A percentile compares a stretch with the other conserved stretches of the same genome.
Conservation (phyloP, 371 early-diverging fungal species). For the Mucor plumbeus region DNA sequence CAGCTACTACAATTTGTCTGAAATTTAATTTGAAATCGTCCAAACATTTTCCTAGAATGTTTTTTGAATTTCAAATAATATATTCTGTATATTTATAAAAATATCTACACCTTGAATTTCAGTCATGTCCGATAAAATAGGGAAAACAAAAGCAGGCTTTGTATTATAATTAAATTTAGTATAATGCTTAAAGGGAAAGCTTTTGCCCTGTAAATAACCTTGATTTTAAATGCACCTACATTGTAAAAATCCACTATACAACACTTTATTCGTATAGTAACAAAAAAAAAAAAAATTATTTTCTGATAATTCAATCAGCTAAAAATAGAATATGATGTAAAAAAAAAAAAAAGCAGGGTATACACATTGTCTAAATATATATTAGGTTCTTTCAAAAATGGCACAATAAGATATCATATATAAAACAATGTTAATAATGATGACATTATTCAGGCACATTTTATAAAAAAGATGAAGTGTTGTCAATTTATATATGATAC, state of each 20-base stretch:
- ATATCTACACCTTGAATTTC: too few relatives aligned
- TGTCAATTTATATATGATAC: background rate
- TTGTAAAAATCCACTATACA: background rate
- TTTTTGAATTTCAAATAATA: too few relatives aligned
- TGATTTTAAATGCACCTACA: background rate
- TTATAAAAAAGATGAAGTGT: background rate
- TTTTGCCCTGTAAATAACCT: background rate
- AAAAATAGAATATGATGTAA: conserved; percentile 5
- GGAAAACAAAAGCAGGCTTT: too few relatives aligned
- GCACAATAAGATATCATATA: background rate
- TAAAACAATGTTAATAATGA: background rate
- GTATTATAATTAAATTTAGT: background rate
- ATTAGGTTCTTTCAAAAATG: background rate
- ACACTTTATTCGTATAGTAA: background rate
- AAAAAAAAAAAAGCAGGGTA: conserved; percentile 8
- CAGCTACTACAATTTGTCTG: too few relatives aligned
- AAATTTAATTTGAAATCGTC: too few relatives aligned
- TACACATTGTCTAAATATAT: background rate
- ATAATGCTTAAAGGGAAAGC: background rate
- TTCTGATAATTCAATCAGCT: background rate
- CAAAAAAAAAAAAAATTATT: background rate
- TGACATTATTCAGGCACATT: background rate
- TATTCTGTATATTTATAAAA: too few relatives aligned
- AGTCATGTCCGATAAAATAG: too few relatives aligned
- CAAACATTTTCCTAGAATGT: too few relatives aligned